A percentile compares a stretch with the other conserved stretches of the same genome.
These are phyloP conservation scores for Populus ilicifolia DNA, from an alignment of 345 rosid genomes.

Conservation along the genomic window DNA sequence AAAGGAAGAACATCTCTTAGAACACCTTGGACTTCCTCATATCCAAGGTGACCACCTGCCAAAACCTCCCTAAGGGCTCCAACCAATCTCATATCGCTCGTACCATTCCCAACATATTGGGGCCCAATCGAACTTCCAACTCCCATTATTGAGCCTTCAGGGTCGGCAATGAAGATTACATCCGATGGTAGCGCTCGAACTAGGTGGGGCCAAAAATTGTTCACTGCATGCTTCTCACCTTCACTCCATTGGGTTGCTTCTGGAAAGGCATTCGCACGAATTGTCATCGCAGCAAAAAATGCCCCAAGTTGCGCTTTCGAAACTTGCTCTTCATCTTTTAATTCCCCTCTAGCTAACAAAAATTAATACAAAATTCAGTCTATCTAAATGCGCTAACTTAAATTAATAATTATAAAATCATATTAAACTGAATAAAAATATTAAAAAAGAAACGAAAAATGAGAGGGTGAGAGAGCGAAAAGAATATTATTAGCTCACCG, in stretches of 20 bases:
- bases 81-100: conserved; percentile 85
- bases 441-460: neutral
- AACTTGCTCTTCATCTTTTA: conserved; percentile 68
- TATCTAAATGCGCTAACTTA: no score
- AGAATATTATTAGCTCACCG: conserved; percentile 31
- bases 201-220: conserved; percentile 70
- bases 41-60: conserved; percentile 95
- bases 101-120: conserved; percentile 60
- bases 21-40: conserved; percentile 89
- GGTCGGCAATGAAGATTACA: conserved; percentile 89
- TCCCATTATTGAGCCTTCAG: conserved; percentile 87
- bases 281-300: conserved; percentile 91
- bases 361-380: conserved; percentile 17
- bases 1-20: conserved; percentile 82
- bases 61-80: conserved; percentile 91
- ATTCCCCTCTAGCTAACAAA: conserved; percentile 62
- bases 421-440: no score
- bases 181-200: conserved; percentile 70
- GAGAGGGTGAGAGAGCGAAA: no score
- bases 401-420: neutral
- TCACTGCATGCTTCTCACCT: conserved; percentile 76
- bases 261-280: conserved; percentile 84
- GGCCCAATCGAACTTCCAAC: conserved; percentile 71
- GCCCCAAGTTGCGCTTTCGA: conserved; percentile 93
- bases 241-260: conserved; percentile 96